These are phyloP conservation scores for Adenanthera pavonina DNA, from an alignment of 306 rosid genomes.

Conservation along the genomic window DNA sequence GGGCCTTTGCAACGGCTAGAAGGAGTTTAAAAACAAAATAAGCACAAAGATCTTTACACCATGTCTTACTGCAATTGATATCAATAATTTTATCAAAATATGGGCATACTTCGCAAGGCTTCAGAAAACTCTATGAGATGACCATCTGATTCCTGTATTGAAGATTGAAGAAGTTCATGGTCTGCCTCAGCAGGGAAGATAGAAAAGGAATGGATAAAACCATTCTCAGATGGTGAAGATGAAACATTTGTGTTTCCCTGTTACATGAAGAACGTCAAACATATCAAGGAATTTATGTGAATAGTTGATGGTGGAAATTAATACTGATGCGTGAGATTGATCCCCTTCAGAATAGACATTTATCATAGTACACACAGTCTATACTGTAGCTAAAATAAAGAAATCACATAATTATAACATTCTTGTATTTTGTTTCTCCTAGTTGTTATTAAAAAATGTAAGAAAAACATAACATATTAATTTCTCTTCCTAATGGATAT, in stretches of 20 bases:
- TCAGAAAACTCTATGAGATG: slow-evolving; percentile 96
- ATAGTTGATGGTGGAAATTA: neutral
- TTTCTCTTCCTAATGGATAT: neutral
- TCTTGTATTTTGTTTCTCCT: neutral
- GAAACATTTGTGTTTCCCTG: slow-evolving; percentile 67
- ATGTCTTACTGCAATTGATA: slow-evolving; percentile 39
- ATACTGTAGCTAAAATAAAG: neutral
- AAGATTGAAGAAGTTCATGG: slow-evolving; percentile 76
- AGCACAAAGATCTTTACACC: slow-evolving; percentile 45
- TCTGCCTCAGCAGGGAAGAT: slow-evolving; percentile 78
- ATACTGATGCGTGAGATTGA: neutral
- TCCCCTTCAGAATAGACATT: neutral
- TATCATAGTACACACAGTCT: neutral
- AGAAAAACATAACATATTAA: neutral
- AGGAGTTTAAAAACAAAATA: slow-evolving; percentile 51
- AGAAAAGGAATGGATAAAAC: slow-evolving; percentile 68
- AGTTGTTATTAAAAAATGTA: too few species aligned
- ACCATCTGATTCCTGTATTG: slow-evolving; percentile 80
- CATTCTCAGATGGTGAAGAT: slow-evolving; percentile 66
- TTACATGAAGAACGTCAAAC: slow-evolving; percentile 38
- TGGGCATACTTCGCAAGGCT: slow-evolving; percentile 85
- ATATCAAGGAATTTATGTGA: slow-evolving; percentile 13
- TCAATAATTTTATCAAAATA: slow-evolving; percentile 48
- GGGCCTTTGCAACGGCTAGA: slow-evolving; percentile 94
- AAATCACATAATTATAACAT: neutral